Evolutionary conservation across 805 yeast species (phyloP).

Genomic region (Candida koratica): DNA sequence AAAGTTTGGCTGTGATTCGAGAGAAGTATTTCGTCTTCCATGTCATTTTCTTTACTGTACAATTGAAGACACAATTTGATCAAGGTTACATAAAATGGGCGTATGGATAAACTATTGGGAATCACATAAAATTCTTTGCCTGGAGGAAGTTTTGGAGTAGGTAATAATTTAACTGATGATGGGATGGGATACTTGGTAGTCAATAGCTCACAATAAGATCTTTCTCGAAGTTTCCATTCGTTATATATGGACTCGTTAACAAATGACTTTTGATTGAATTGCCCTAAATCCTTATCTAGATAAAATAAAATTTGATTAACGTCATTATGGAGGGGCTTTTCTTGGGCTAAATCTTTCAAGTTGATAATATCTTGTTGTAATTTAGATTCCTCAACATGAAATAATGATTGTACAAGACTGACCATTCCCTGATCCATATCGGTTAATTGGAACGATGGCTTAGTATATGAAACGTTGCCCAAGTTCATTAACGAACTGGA

Average conservation of each 20-base stretch:
- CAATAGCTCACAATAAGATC: conserved; percentile 21
- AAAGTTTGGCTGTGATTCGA: conserved; percentile 43
- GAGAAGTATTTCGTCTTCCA: conserved; percentile 20
- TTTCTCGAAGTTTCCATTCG: conserved; percentile 33
- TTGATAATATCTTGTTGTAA: conserved; percentile 53
- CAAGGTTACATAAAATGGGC: conserved; percentile 38
- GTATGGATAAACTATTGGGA: conserved; percentile 31
- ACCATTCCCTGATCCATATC: conserved; percentile 52
- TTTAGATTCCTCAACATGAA: conserved; percentile 43
- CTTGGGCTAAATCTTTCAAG: conserved; percentile 38
- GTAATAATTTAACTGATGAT: conserved; percentile 26
- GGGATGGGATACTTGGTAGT: conserved; percentile 30
- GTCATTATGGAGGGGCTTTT: conserved; percentile 37
- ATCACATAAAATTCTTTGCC: conserved; percentile 37
- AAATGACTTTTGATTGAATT: conserved; percentile 23
- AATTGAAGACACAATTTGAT: conserved; percentile 37
- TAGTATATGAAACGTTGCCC: conserved; percentile 21
- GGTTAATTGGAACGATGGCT: conserved; percentile 49
- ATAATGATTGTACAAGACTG: conserved; percentile 44
- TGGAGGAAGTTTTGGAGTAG: conserved; percentile 28
- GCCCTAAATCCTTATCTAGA: conserved; percentile 43
- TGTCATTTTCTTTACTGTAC: conserved; percentile 6
- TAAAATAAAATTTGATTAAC: conserved; percentile 30
- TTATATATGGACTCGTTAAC: conserved; percentile 20
- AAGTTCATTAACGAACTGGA: neutral